These are phyloP conservation scores for Rhizophagus clarus DNA, from an alignment of 192 early-diverging fungal genomes.

Conservation along the genomic window DNA sequence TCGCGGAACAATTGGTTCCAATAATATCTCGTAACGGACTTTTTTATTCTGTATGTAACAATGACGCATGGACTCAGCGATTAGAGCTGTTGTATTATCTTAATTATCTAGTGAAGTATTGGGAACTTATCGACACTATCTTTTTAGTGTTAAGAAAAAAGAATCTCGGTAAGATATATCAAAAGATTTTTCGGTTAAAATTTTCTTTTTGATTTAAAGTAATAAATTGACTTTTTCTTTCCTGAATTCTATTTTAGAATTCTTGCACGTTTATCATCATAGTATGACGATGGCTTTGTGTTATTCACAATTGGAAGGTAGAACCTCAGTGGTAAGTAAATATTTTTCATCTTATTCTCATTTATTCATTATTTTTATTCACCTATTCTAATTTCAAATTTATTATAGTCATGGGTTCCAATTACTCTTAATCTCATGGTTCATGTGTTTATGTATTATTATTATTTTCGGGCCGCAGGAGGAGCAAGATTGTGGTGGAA, in stretches of 20 bases:
- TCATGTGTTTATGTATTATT: slow-evolving; percentile 92
- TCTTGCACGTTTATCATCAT: slow-evolving; percentile 94
- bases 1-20: slow-evolving; percentile 77
- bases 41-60: slow-evolving; percentile 70
- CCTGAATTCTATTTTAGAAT: slow-evolving; percentile 51
- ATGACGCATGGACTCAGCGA: slow-evolving; percentile 72
- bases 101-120: slow-evolving; percentile 92
- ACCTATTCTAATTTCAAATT: background rate
- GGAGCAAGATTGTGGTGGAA: slow-evolving; percentile 90
- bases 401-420: slow-evolving; percentile 67
- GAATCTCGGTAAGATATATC: slow-evolving; percentile 62
- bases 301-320: slow-evolving; percentile 76
- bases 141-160: slow-evolving; percentile 87
- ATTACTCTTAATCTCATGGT: slow-evolving; percentile 85
- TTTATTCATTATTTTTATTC: background rate
- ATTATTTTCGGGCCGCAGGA: slow-evolving; percentile 80
- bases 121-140: slow-evolving; percentile 86
- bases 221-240: background rate
- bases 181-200: background rate
- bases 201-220: background rate
- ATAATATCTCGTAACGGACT: slow-evolving; percentile 70
- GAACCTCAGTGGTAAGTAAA: slow-evolving; percentile 65
- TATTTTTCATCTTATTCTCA: background rate
- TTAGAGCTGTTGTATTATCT: slow-evolving; percentile 86
- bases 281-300: slow-evolving; percentile 87